phyloP scores from a whole-genome alignment of 2,329 filamentous ascomycete species.

The Monilinia vaccinii-corymbosi region DNA sequence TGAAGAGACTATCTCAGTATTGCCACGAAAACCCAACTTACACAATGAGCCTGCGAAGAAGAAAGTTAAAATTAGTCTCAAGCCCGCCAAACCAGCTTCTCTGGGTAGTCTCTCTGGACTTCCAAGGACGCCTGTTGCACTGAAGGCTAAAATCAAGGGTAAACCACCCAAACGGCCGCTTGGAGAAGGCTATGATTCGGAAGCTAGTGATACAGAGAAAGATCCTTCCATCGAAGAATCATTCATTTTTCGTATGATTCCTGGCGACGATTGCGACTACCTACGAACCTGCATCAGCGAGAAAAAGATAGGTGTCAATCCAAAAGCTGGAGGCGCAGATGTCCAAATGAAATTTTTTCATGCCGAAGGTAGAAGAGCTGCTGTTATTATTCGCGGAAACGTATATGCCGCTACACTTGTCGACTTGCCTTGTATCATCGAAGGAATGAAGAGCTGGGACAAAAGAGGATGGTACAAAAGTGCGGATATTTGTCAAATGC shows the following conservation, averaged over 20 bases:
- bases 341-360: constrained; percentile 75
- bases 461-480: constrained; percentile 64
- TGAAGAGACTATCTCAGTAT: constrained; percentile 27
- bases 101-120: constrained; percentile 11
- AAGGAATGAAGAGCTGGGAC: constrained; percentile 69
- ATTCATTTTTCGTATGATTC: constrained; percentile 80
- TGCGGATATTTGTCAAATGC: constrained; percentile 67
- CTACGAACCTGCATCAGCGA: constrained; percentile 67
- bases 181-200: constrained; percentile 92
- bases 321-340: constrained; percentile 60
- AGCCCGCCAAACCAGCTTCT: constrained; percentile 14
- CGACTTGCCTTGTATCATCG: constrained; percentile 60
- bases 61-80: constrained; percentile 41
- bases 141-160: constrained; percentile 58
- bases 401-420: constrained; percentile 59
- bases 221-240: constrained; percentile 88
- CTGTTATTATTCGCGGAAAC: constrained; percentile 49
- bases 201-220: constrained; percentile 79
- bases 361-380: constrained; percentile 48
- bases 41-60: constrained; percentile 17
- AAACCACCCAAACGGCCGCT: constrained; percentile 58
- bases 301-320: constrained; percentile 61
- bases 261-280: constrained; percentile 79
- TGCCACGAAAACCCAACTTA: constrained; percentile 1
- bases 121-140: constrained; percentile 25